These are phyloP conservation scores for Pulveroboletus frians DNA, from an alignment of 768 basidiomycete species.

Conservation along the genomic window DNA sequence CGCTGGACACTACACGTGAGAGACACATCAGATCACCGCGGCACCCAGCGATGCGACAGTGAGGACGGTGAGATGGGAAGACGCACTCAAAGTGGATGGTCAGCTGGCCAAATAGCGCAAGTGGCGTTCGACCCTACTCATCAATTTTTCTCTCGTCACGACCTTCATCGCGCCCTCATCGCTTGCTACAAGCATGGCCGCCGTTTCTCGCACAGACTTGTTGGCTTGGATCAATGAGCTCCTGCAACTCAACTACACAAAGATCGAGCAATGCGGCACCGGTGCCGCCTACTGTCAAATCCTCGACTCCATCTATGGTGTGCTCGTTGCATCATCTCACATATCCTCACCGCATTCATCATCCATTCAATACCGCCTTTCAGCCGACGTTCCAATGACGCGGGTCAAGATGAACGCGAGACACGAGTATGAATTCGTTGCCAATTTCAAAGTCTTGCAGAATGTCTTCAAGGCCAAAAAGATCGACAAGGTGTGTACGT, in stretches of 20 bases:
- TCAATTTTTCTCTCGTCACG: constrained; percentile 4
- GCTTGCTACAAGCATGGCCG: constrained; percentile 42
- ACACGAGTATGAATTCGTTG: constrained; percentile 92
- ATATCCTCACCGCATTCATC: constrained; percentile 15
- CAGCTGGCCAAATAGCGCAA: constrained; percentile 1
- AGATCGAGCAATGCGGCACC: constrained; percentile 86
- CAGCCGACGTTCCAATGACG: constrained; percentile 86
- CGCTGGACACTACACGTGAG: constrained; percentile 44
- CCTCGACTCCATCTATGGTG: constrained; percentile 91
- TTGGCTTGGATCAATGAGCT: constrained; percentile 93
- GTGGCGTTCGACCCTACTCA: constrained; percentile 10
- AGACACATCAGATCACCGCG: constrained; percentile 40
- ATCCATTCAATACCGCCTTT: constrained; percentile 7
- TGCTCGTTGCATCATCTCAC: constrained; percentile 26
- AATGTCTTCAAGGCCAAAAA: constrained; percentile 86
- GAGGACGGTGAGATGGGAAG: too few species aligned
- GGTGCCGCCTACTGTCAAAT: constrained; percentile 95
- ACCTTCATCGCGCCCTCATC: constrained; percentile 6
- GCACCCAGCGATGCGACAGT: constrained; percentile 32
- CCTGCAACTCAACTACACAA: constrained; percentile 84
- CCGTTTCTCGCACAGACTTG: constrained; percentile 76
- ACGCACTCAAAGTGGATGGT: too few species aligned
- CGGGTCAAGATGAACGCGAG: constrained; percentile 95
- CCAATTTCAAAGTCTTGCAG: constrained; percentile 95
- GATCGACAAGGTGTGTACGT: constrained; percentile 77